phyloP scores from a whole-genome alignment of 768 basidiomycete genomes.

The Lyophyllum semitale region DNA sequence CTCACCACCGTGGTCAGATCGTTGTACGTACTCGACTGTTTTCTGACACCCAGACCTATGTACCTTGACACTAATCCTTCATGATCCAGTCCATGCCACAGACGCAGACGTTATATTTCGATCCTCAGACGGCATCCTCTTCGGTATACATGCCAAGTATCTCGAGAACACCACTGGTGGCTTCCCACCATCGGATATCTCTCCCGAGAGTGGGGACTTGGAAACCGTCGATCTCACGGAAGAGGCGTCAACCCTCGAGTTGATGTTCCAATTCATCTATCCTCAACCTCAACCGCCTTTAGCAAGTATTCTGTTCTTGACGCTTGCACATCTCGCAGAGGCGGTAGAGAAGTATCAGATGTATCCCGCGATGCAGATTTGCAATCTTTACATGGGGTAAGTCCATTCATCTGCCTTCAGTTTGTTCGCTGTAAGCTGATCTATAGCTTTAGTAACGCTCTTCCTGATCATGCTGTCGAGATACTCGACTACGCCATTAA shows the following conservation, averaged over 20 bases:
- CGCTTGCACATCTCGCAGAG: constrained; percentile 6
- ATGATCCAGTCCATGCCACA: neutral
- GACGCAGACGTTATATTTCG: neutral
- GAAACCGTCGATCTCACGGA: constrained; percentile 11
- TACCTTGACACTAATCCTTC: neutral
- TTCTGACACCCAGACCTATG: too few relatives aligned
- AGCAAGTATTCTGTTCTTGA: neutral
- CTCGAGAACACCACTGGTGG: neutral
- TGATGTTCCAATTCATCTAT: constrained; percentile 7
- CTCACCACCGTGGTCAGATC: too few relatives aligned
- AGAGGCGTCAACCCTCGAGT: neutral
- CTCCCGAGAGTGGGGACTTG: neutral
- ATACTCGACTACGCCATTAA: neutral
- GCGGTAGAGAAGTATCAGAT: constrained; percentile 22
- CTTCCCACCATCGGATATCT: neutral
- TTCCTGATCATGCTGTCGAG: too few relatives aligned
- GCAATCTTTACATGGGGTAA: neutral
- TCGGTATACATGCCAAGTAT: neutral
- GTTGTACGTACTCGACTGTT: too few relatives aligned
- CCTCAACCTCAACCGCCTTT: constrained; percentile 7
- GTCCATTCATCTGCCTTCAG: too few relatives aligned
- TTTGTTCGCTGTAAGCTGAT: too few relatives aligned
- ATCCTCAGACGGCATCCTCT: neutral
- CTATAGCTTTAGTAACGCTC: too few relatives aligned
- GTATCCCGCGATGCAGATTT: neutral